A percentile compares a stretch with the other conserved stretches of the same genome.
phyloP scores from a whole-genome alignment of 2,329 filamentous ascomycete genomes.

The Bisporella sp. region DNA sequence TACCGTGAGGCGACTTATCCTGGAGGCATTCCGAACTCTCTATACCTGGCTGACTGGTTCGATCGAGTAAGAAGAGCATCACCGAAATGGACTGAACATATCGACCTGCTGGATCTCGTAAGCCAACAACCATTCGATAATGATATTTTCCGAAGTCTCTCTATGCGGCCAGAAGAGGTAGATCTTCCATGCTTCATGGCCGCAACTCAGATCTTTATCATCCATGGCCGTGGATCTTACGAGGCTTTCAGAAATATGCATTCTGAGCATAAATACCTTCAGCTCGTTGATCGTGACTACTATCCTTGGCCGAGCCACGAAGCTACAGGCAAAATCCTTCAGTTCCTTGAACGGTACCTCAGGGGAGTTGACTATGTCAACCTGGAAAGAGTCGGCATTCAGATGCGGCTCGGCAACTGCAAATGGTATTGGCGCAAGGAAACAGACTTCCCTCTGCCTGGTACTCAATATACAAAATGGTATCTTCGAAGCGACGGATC shows the following conservation, averaged over 20 bases:
- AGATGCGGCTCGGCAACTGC: conserved; percentile 5
- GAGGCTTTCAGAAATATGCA: conserved; percentile 2
- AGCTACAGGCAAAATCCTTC: conserved; percentile 1
- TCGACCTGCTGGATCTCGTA: background rate
- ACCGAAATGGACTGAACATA: conserved; percentile 3
- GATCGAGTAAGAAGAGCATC: conserved; percentile 2
- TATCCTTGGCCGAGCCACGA: conserved; percentile 34
- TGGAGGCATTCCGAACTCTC: conserved; percentile 3
- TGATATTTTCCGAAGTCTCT: background rate
- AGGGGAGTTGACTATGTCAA: conserved; percentile 19
- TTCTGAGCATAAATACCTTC: conserved; percentile 2
- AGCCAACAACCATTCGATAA: background rate
- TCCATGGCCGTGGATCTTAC: conserved; percentile 7
- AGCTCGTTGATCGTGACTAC: conserved; percentile 4
- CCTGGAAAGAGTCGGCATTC: conserved; percentile 7
- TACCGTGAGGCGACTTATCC: conserved; percentile 5
- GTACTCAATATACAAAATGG: conserved; percentile 5
- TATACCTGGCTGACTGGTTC: conserved; percentile 3
- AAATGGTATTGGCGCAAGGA: conserved; percentile 7
- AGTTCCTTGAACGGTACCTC: conserved; percentile 39
- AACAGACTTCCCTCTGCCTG: conserved; percentile 2
- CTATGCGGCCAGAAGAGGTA: background rate
- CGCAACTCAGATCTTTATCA: conserved; percentile 5
- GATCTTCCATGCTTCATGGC: conserved; percentile 5
- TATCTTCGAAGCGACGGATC: conserved; percentile 1